These are phyloP conservation scores for Hydrangea macrophylla DNA, from an alignment of 148 eudicot species.

Conservation along the genomic window DNA sequence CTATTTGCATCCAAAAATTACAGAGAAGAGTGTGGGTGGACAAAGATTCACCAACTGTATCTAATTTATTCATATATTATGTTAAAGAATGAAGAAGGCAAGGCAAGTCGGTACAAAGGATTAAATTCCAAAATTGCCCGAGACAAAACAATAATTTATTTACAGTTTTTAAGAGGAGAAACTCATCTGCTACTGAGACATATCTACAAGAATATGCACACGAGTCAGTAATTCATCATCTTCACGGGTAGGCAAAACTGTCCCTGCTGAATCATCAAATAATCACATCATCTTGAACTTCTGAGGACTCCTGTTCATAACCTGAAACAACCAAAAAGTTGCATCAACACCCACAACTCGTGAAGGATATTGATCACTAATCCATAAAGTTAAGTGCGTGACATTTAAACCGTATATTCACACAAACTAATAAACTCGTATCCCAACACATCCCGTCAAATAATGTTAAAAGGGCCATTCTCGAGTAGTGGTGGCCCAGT, in stretches of 20 bases:
- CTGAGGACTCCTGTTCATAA: background rate
- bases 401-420: background rate
- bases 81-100: conserved; percentile 17
- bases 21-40: background rate
- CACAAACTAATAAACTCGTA: background rate
- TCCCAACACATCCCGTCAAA: background rate
- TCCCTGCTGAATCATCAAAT: conserved; percentile 3
- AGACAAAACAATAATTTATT: conserved; percentile 28
- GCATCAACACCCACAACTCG: background rate
- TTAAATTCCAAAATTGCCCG: conserved; percentile 24
- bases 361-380: background rate
- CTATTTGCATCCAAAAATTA: background rate
- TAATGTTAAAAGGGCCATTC: too few species aligned
- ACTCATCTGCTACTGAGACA: conserved; percentile 87
- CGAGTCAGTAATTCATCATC: conserved; percentile 32
- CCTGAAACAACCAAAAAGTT: conserved; percentile 13
- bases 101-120: conserved; percentile 42
- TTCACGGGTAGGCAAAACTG: conserved; percentile 5
- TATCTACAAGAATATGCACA: conserved; percentile 67
- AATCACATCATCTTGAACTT: conserved; percentile 8
- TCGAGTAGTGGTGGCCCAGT: too few species aligned
- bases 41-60: conserved; percentile 9
- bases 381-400: background rate
- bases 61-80: conserved; percentile 13
- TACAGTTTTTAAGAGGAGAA: conserved; percentile 85